Evolutionary conservation across 495 filamentous ascomycete genomes (phyloP).

Genomic region (Symbiotaphrina buchneri): DNA sequence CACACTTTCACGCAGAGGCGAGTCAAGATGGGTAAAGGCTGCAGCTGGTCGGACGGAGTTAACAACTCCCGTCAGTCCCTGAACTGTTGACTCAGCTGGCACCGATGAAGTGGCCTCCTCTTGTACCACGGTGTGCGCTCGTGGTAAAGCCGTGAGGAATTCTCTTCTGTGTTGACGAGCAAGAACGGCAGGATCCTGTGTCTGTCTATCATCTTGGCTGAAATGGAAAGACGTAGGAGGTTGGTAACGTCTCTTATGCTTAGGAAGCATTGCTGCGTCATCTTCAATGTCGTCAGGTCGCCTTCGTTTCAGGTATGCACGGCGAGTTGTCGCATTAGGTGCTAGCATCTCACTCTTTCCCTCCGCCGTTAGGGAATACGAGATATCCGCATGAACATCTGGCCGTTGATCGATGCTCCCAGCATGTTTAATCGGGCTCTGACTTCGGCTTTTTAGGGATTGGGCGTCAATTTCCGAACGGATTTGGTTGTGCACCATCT

Average conservation of each 20-base stretch:
- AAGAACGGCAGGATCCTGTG: slow-evolving; percentile 7
- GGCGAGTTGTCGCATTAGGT: no score
- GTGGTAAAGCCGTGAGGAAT: slow-evolving; percentile 5
- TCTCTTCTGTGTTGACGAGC: slow-evolving; percentile 8
- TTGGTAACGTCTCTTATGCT: not conserved
- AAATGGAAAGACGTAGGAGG: slow-evolving; percentile 5
- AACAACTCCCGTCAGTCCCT: no score
- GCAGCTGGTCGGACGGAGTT: no score
- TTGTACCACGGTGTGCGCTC: not conserved
- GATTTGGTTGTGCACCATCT: not conserved
- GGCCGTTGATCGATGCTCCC: not conserved
- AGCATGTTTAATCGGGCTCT: not conserved
- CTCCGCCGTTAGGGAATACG: not conserved
- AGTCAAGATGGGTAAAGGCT: no score
- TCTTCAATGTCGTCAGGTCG: not conserved
- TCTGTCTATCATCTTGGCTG: slow-evolving; percentile 5
- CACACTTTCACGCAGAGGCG: not conserved
- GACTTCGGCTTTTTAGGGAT: not conserved
- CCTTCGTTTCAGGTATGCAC: no score
- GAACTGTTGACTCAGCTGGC: no score
- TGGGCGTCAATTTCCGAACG: not conserved
- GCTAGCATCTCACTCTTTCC: no score
- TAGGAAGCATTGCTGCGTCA: not conserved
- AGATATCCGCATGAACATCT: not conserved
- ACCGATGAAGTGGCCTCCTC: no score